Evolutionary conservation across 768 basidiomycete species (phyloP), one percentile per base, ranked within the genome.

Genomic region (Porphyrellus cyaneotinctus): DNA sequence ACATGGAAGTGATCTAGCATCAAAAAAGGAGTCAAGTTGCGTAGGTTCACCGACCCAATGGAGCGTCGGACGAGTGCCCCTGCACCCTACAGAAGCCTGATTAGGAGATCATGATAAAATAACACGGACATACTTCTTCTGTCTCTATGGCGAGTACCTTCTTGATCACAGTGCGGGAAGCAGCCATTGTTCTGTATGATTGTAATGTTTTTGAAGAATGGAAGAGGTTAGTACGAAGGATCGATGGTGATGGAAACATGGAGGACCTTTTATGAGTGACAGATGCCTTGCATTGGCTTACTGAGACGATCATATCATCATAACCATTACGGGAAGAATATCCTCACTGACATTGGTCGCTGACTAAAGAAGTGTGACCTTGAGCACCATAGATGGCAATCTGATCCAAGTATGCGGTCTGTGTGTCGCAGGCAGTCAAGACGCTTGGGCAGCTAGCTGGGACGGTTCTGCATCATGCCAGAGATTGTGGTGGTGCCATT

Each of bases 11-110:
- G 86, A 65, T 91, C 88, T 12, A 91, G 73, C 88, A 97, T 85
- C 48, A 97, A 76, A 77, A 97, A 97, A 1, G 95, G 95, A 0
- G 87, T 86, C 36, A 97, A 71, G 66, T 94, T 97, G 45, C 84
- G 77, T 33, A 97, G 74, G 41, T 68, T 74, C 69, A 74, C 72
- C 4, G 84, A 79, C 8, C 95, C 95, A 57, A 97, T 97, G 37
- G 87, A 89, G 44, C 95, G 77, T 52, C 93, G 79, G 20, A 97
- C 95, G 46, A 78, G 74, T 17, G 88, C 94, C 7, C 91, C 91
- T 3, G 72, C 87, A 10, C 94, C 91, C 86, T 88, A 52, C 7
- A 15, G 11, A 31, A 14, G 5, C 2, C 26, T 9, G 26, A 3
- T 7, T n/a, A 22, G 23, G 15, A 10, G 42, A 47, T 41, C 37